These are phyloP conservation scores for Tetradesmus lagerheimii DNA, from an alignment of 139 green algal genomes.

Conservation along the genomic window DNA sequence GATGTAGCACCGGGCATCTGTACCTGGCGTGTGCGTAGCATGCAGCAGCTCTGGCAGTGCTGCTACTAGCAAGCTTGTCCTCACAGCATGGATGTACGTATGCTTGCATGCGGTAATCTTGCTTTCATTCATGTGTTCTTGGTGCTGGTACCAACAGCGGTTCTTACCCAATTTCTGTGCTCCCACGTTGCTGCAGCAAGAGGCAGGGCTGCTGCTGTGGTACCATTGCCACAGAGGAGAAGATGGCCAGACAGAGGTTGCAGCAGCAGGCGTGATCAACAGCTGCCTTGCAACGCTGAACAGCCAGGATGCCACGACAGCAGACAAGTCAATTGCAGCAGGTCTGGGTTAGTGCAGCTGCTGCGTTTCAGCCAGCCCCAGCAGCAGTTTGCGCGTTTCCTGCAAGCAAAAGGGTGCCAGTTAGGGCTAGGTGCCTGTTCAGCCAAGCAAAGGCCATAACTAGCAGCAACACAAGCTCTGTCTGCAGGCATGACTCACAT, in stretches of 20 bases:
- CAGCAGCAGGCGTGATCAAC: conserved; percentile 3
- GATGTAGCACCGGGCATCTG: no score
- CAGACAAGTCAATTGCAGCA: conserved; percentile 37
- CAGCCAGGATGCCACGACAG: neutral
- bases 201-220: conserved; percentile 39
- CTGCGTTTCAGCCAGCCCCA: neutral
- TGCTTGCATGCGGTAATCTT: neutral
- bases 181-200: neutral
- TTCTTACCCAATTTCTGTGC: no score
- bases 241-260: conserved; percentile 9
- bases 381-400: neutral
- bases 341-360: neutral
- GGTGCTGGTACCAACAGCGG: no score
- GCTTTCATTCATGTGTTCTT: no score
- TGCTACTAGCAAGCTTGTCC: neutral
- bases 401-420: neutral
- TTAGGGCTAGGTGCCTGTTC: no score
- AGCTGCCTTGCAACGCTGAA: conserved; percentile 2
- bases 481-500: no score
- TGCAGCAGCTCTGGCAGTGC: neutral
- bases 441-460: no score
- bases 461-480: no score
- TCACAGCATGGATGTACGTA: neutral
- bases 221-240: conserved; percentile 23
- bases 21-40: neutral